Evolutionary conservation across 192 early-diverging fungal genomes (phyloP).

Genomic region (Endogone sp.): DNA sequence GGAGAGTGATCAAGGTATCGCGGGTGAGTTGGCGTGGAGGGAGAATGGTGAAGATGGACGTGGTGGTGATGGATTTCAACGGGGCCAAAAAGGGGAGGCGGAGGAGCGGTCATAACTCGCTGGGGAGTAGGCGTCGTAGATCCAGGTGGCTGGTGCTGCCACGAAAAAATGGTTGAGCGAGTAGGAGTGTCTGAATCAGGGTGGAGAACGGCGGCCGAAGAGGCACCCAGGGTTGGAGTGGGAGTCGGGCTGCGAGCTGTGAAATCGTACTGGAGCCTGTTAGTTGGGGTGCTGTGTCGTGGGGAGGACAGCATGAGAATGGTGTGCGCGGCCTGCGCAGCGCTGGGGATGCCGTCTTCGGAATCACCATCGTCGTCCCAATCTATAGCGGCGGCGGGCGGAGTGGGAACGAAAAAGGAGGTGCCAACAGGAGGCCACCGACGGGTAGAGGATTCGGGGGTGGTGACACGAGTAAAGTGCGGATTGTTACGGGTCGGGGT

Average conservation of each 20-base stretch:
- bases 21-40: too few species aligned
- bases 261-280: too few species aligned
- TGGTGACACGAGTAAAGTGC: not conserved
- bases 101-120: too few species aligned
- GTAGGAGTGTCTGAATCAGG: not conserved
- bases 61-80: too few species aligned
- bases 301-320: constrained; percentile 35
- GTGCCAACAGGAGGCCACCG: not conserved
- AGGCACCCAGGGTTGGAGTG: too few species aligned
- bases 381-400: constrained; percentile 5
- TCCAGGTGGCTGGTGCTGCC: constrained; percentile 3
- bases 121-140: too few species aligned
- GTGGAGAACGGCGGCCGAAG: not conserved
- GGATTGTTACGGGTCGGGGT: too few species aligned
- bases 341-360: constrained; percentile 14
- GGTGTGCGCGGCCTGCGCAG: constrained; percentile 22
- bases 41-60: too few species aligned
- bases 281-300: not conserved
- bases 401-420: not conserved
- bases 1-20: too few species aligned
- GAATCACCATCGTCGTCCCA: constrained; percentile 15
- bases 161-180: not conserved
- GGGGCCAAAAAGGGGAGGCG: too few species aligned
- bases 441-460: not conserved
- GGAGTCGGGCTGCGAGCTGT: too few species aligned